Conservation (phyloP, 129 eudicot genomes). For the Chrysanthemum makinoi region DNA sequence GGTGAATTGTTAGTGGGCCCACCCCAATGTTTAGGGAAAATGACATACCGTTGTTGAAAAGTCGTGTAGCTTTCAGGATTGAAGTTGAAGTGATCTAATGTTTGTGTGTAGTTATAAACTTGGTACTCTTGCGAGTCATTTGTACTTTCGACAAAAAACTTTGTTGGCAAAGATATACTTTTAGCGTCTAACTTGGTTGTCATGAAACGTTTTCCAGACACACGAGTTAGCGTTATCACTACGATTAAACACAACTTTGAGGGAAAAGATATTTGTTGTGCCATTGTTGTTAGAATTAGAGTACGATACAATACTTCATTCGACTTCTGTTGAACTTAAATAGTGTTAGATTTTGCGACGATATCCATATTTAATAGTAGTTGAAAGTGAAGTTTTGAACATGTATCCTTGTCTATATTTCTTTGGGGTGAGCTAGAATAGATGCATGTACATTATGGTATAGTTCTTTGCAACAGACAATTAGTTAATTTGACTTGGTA, state of each 20-base stretch:
- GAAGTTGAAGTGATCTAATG: slow-evolving; percentile 33
- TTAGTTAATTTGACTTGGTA: too few species aligned
- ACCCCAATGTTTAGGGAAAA: slow-evolving; percentile 19
- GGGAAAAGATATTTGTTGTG: background rate
- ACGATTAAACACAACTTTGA: slow-evolving; percentile 3
- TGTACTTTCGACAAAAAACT: background rate
- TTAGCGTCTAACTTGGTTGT: slow-evolving; percentile 17
- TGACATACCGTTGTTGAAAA: slow-evolving; percentile 30
- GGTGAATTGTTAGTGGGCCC: slow-evolving; percentile 21
- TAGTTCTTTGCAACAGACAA: too few species aligned
- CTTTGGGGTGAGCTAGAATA: too few species aligned
- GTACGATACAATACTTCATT: too few species aligned
- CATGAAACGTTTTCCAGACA: slow-evolving; percentile 10
- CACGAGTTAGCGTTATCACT: slow-evolving; percentile 7
- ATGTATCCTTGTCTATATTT: too few species aligned
- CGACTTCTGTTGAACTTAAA: too few species aligned
- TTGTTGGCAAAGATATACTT: slow-evolving; percentile 2
- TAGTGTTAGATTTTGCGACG: too few species aligned
- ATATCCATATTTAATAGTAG: too few species aligned
- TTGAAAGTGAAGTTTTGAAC: too few species aligned
- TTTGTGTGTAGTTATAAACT: slow-evolving; percentile 29
- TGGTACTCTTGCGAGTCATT: slow-evolving; percentile 9
- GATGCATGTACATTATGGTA: too few species aligned
- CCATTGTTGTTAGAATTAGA: too few species aligned
- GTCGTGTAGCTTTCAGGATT: slow-evolving; percentile 31